Evolutionary conservation across 768 basidiomycete species (phyloP).

Genomic region (Dentipellis fragilis): DNA sequence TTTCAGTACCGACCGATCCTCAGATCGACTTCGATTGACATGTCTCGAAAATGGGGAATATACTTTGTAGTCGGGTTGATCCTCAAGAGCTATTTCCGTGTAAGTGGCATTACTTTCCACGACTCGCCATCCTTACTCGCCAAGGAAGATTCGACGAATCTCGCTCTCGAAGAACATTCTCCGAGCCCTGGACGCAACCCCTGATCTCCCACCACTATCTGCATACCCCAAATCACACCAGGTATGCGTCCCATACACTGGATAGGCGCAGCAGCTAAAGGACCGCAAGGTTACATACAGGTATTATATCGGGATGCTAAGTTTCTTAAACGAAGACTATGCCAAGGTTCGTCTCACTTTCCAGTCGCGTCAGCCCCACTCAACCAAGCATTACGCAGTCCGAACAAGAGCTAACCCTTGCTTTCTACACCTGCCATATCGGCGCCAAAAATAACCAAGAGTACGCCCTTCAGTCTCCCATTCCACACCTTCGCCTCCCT

Average conservation of each 20-base stretch:
- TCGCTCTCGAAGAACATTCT: slow-evolving; percentile 88
- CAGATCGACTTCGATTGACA: slow-evolving; percentile 57
- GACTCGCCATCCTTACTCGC: not conserved
- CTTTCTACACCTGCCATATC: slow-evolving; percentile 76
- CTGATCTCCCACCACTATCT: slow-evolving; percentile 71
- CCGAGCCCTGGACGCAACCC: slow-evolving; percentile 76
- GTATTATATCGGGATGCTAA: slow-evolving; percentile 92
- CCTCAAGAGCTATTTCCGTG: slow-evolving; percentile 92
- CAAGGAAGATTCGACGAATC: slow-evolving; percentile 72
- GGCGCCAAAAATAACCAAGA: slow-evolving; percentile 69
- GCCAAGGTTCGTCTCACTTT: slow-evolving; percentile 44
- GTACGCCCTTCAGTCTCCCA: slow-evolving; percentile 26
- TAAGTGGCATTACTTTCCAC: slow-evolving; percentile 25
- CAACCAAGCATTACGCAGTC: slow-evolving; percentile 36
- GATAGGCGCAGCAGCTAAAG: slow-evolving; percentile 8
- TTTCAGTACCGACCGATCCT: not conserved
- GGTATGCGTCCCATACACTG: slow-evolving; percentile 28
- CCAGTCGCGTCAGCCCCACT: not conserved
- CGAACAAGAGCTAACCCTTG: slow-evolving; percentile 77
- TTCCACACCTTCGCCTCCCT: not conserved
- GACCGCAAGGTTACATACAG: slow-evolving; percentile 73
- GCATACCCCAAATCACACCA: slow-evolving; percentile 81
- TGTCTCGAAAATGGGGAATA: slow-evolving; percentile 82
- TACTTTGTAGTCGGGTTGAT: slow-evolving; percentile 89
- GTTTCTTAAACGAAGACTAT: slow-evolving; percentile 89